These are phyloP conservation scores for Warburgia ugandensis DNA, from an alignment of 164 flowering plant species.

Conservation along the genomic window DNA sequence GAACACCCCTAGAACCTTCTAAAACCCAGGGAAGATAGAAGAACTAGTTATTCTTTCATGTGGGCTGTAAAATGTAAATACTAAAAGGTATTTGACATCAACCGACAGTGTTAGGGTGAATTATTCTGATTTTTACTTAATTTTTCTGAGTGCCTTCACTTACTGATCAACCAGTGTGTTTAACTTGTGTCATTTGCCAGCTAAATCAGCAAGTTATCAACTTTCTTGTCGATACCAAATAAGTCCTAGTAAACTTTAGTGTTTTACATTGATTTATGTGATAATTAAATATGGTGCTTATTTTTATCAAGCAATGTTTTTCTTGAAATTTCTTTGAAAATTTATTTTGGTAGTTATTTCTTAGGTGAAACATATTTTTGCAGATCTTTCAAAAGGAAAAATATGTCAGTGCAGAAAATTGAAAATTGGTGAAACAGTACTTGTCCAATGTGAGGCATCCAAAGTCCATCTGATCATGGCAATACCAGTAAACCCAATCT, in stretches of 20 bases:
- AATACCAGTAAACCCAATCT: not conserved
- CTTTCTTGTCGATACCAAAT: not conserved
- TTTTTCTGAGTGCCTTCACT: not conserved
- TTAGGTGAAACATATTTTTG: not conserved
- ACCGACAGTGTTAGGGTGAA: no score
- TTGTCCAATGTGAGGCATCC: not conserved
- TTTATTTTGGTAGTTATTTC: not conserved
- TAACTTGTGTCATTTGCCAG: not conserved
- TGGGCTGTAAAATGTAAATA: no score
- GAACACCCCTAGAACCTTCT: no score
- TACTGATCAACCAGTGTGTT: not conserved
- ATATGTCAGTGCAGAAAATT: no score
- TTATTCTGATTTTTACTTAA: not conserved
- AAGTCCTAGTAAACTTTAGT: no score
- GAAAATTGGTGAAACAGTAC: not conserved
- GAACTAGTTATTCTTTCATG: no score
- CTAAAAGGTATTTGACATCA: no score
- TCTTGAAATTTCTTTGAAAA: not conserved
- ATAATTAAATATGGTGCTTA: no score
- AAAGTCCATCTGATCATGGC: not conserved
- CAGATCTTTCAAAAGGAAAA: not conserved
- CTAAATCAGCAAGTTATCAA: not conserved
- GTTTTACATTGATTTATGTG: no score
- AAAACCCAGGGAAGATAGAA: no score
- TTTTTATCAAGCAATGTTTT: not conserved